Evolutionary conservation across 306 rosid species (phyloP).

Genomic region (Lagenaria siceraria): DNA sequence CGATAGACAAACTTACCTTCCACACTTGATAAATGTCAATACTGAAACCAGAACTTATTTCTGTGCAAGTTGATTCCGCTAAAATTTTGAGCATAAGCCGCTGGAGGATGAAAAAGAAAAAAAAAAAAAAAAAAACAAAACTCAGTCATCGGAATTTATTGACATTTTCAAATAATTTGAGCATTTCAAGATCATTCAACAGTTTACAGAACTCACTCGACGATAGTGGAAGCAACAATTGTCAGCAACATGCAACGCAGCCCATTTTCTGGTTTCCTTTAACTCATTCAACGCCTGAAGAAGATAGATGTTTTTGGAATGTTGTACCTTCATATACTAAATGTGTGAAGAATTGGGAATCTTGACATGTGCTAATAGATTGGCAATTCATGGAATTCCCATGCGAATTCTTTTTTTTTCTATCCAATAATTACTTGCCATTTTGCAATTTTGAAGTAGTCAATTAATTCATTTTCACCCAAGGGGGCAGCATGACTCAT

Average conservation of each 20-base stretch:
- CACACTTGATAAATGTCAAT: constrained; percentile 23
- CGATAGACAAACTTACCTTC: constrained; percentile 34
- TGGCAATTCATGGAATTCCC: background rate
- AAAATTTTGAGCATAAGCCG: constrained; percentile 40
- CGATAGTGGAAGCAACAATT: constrained; percentile 75
- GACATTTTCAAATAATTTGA: background rate
- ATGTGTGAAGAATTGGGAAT: background rate
- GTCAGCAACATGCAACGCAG: constrained; percentile 71
- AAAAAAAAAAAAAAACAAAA: constrained; percentile 5
- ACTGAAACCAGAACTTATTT: constrained; percentile 14
- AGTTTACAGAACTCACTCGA: constrained; percentile 42
- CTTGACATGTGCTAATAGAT: background rate
- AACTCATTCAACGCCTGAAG: constrained; percentile 57
- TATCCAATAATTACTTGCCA: background rate
- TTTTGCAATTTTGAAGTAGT: background rate
- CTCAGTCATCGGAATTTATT: background rate
- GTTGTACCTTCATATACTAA: background rate
- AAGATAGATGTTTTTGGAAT: constrained; percentile 8
- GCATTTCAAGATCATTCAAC: background rate
- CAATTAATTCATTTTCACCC: background rate
- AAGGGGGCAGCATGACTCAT: background rate
- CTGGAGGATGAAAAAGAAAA: constrained; percentile 19
- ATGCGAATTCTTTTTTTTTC: background rate
- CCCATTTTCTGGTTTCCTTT: constrained; percentile 61
- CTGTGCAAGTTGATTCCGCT: constrained; percentile 19